Conservation (phyloP, 2,329 filamentous ascomycete genomes). For the Colletotrichum somersetense region DNA sequence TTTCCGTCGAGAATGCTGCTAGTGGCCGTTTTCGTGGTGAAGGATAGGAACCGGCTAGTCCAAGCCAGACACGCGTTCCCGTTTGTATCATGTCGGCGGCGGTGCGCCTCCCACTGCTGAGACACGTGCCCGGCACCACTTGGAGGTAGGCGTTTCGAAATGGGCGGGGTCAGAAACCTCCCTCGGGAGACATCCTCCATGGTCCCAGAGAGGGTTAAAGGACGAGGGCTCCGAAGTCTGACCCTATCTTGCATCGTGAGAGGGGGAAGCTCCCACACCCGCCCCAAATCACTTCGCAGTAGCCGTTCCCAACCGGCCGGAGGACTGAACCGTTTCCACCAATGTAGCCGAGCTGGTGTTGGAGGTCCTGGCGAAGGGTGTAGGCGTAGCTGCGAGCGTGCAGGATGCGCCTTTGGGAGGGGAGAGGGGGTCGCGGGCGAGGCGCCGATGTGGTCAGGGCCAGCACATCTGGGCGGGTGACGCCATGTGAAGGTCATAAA, state of each 20-base stretch:
- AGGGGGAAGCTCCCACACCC: background rate
- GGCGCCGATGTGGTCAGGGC: background rate
- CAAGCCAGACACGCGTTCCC: background rate
- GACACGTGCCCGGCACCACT: background rate
- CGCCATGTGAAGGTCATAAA: background rate
- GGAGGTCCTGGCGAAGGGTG: background rate
- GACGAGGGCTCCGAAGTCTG: constrained; percentile 27
- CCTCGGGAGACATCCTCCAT: constrained; percentile 38
- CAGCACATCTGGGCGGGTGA: background rate
- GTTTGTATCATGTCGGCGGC: constrained; percentile 2
- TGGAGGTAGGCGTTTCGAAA: background rate
- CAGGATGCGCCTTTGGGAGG: background rate
- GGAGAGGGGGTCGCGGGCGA: background rate
- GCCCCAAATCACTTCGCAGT: background rate
- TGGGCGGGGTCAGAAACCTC: constrained; percentile 33
- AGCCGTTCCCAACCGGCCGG: background rate
- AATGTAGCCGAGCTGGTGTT: constrained; percentile 3
- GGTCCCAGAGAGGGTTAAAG: constrained; percentile 34
- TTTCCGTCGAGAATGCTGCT: background rate
- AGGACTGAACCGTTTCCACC: constrained; percentile 6
- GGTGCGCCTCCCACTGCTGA: background rate
- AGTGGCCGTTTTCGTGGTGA: background rate
- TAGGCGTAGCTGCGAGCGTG: background rate
- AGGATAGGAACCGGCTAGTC: background rate
- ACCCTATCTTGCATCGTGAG: constrained; percentile 35